phyloP scores from a whole-genome alignment of 2,329 filamentous ascomycete species.

The Xylaria sp. region DNA sequence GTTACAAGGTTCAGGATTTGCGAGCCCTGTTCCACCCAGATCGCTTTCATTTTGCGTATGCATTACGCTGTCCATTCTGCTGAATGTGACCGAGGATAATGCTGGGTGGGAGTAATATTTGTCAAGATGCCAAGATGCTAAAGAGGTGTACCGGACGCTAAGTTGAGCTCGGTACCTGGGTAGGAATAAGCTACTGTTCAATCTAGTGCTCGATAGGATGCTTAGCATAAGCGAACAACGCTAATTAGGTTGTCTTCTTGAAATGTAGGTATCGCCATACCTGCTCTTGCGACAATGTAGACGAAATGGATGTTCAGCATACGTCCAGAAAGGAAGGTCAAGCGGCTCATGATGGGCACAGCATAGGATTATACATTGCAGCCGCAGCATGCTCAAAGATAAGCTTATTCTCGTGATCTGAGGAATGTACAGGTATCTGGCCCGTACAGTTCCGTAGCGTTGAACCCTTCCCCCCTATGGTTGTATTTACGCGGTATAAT shows the following conservation, averaged over 20 bases:
- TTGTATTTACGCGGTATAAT: constrained; percentile 6
- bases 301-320: constrained; percentile 13
- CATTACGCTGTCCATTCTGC: neutral
- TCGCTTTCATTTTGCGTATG: neutral
- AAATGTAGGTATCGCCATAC: constrained; percentile 12
- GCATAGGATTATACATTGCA: constrained; percentile 45
- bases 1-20: constrained; percentile 5
- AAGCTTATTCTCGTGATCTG: constrained; percentile 42
- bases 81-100: neutral
- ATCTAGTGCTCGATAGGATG: constrained; percentile 32
- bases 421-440: constrained; percentile 35
- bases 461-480: neutral
- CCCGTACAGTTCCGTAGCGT: constrained; percentile 31
- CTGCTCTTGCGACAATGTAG: neutral
- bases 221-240: constrained; percentile 21
- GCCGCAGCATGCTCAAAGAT: constrained; percentile 39
- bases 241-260: constrained; percentile 20
- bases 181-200: constrained; percentile 20
- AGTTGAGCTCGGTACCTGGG: constrained; percentile 17
- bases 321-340: constrained; percentile 47
- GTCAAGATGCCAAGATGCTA: constrained; percentile 18
- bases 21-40: neutral
- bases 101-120: constrained; percentile 8
- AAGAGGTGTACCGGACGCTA: constrained; percentile 7
- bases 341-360: constrained; percentile 40